A percentile compares a stretch with the other conserved stretches of the same genome.
Conservation (phyloP, 2,329 filamentous ascomycete species). For the Meredithiella fracta region DNA sequence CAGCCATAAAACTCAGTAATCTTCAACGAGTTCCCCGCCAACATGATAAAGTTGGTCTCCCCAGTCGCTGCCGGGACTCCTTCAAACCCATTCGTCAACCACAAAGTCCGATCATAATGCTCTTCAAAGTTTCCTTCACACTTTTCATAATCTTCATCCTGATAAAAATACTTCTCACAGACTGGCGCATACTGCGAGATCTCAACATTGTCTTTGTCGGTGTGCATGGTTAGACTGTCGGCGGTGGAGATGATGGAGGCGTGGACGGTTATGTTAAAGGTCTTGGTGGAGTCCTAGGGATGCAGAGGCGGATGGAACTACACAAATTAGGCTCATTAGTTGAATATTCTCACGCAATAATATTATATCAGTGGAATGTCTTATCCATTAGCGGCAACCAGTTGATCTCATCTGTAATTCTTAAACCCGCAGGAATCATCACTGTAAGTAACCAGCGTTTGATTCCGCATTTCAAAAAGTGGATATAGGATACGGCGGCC, state of each 20-base stretch:
- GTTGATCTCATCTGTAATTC: constrained; percentile 23
- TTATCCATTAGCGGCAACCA: constrained; percentile 20
- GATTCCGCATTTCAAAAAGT: constrained; percentile 21
- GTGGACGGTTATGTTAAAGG: constrained; percentile 25
- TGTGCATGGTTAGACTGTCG: constrained; percentile 26
- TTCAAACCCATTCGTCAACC: constrained; percentile 29
- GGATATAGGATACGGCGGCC: constrained; percentile 9
- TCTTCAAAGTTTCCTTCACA: constrained; percentile 24
- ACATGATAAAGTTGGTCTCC: constrained; percentile 28
- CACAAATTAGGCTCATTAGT: not conserved
- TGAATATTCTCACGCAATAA: too few species aligned
- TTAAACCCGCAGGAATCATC: constrained; percentile 18
- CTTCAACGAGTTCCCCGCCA: constrained; percentile 25
- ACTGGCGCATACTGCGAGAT: constrained; percentile 26
- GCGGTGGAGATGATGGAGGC: constrained; percentile 22
- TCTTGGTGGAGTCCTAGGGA: constrained; percentile 27
- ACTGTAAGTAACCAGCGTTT: constrained; percentile 19
- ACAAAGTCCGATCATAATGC: constrained; percentile 31
- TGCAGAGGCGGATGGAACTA: constrained; percentile 23
- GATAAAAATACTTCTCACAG: constrained; percentile 30
- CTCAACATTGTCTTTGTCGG: constrained; percentile 23
- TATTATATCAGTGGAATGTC: too few species aligned
- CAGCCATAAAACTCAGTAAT: constrained; percentile 33
- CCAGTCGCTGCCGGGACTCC: constrained; percentile 29
- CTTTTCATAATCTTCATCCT: constrained; percentile 25